Evolutionary conservation across 768 basidiomycete species (phyloP).

Genomic region (Termitomyces sp.): DNA sequence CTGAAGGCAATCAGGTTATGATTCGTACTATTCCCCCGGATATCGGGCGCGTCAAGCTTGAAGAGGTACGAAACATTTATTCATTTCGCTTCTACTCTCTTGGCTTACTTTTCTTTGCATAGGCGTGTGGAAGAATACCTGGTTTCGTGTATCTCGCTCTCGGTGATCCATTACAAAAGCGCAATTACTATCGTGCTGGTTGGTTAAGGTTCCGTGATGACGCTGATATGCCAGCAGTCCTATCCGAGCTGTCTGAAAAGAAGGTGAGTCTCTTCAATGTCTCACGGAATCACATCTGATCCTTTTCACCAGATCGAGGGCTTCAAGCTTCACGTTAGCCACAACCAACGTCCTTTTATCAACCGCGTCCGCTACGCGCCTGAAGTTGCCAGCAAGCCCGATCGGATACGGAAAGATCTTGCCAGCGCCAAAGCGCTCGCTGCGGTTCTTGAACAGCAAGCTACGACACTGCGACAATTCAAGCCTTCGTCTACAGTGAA

Average conservation of each 20-base stretch:
- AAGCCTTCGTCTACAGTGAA: constrained; percentile 28
- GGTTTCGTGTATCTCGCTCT: constrained; percentile 89
- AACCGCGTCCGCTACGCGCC: constrained; percentile 80
- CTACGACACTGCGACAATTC: constrained; percentile 44
- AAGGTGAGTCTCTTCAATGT: constrained; percentile 52
- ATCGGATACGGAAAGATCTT: constrained; percentile 79
- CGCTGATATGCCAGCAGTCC: constrained; percentile 72
- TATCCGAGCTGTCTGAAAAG: constrained; percentile 74
- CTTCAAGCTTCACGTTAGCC: constrained; percentile 89
- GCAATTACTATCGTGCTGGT: constrained; percentile 91
- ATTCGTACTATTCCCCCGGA: constrained; percentile 94
- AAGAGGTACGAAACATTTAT: constrained; percentile 59
- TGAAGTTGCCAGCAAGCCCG: constrained; percentile 74
- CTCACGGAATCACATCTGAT: not conserved
- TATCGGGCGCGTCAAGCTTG: constrained; percentile 84
- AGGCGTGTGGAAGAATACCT: constrained; percentile 75
- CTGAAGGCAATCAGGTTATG: constrained; percentile 89
- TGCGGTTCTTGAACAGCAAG: constrained; percentile 71
- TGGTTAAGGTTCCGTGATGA: constrained; percentile 89
- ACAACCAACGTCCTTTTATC: constrained; percentile 69
- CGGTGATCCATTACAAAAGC: constrained; percentile 89
- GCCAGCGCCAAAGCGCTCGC: constrained; percentile 72
- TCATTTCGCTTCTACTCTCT: constrained; percentile 2
- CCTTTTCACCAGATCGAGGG: constrained; percentile 73
- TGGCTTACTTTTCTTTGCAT: constrained; percentile 3